phyloP scores from a whole-genome alignment of 2,329 filamentous ascomycete species.

The Furcasterigmium sp. region DNA sequence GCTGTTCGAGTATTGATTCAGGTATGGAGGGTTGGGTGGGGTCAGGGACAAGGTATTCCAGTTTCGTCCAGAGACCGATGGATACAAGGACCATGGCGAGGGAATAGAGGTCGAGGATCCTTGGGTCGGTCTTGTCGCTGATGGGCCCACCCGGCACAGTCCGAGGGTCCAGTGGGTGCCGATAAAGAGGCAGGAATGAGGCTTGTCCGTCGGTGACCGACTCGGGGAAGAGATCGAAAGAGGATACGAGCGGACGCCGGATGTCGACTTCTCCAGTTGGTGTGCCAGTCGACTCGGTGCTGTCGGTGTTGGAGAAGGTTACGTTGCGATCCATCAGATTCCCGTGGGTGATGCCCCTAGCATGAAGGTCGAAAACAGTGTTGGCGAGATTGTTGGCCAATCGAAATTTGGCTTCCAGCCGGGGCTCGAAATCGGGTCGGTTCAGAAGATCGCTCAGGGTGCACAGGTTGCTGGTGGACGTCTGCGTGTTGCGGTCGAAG shows the following conservation, averaged over 20 bases:
- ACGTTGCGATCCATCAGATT: conserved; percentile 64
- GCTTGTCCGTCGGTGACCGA: conserved; percentile 24
- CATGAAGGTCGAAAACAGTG: conserved; percentile 69
- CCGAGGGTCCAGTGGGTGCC: conserved; percentile 61
- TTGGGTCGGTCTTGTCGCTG: conserved; percentile 45
- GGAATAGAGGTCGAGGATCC: conserved; percentile 65
- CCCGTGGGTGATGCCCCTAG: conserved; percentile 63
- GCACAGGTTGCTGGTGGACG: conserved; percentile 43
- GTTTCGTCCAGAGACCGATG: conserved; percentile 68
- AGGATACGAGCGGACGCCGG: conserved; percentile 63
- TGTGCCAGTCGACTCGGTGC: conserved; percentile 29
- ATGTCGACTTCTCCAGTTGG: conserved; percentile 51
- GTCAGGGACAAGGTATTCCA: conserved; percentile 47
- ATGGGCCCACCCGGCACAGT: conserved; percentile 43
- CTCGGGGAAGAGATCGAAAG: conserved; percentile 68
- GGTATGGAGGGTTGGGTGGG: conserved; percentile 46
- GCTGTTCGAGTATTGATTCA: conserved; percentile 55
- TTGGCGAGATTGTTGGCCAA: conserved; percentile 68
- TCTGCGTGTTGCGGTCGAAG: conserved; percentile 44
- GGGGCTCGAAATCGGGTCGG: conserved; percentile 52
- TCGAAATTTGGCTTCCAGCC: conserved; percentile 70
- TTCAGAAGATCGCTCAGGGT: conserved; percentile 50
- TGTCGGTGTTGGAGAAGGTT: conserved; percentile 52
- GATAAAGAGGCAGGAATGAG: conserved; percentile 42
- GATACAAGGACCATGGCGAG: conserved; percentile 69